phyloP scores from a whole-genome alignment of 73 alveolate genomes.

The Stentor coeruleus region DNA sequence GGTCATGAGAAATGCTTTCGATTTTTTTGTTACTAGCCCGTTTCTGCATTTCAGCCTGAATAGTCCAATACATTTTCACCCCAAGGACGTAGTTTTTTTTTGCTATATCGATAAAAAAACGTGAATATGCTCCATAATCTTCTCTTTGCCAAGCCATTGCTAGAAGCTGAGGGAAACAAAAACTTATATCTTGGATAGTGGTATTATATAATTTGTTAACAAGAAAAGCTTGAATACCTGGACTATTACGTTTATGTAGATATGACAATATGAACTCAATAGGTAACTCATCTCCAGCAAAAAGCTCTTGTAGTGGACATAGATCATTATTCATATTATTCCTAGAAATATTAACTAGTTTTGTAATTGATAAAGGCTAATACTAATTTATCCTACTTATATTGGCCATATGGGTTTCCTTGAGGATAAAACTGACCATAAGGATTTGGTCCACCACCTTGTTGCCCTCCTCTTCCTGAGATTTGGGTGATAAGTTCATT shows the following conservation, averaged over 20 bases:
- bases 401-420: constrained; percentile 7
- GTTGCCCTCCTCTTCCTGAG: background rate
- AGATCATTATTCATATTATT: background rate
- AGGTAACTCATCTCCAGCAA: constrained; percentile 47
- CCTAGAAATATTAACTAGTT: too few relatives aligned
- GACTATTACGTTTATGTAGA: constrained; percentile 24
- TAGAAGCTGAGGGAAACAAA: constrained; percentile 25
- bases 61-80: background rate
- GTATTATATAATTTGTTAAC: background rate
- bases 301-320: constrained; percentile 16
- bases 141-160: background rate
- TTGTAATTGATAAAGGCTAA: too few relatives aligned
- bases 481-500: constrained; percentile 7
- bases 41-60: background rate
- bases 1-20: background rate
- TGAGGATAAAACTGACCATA: background rate
- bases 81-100: background rate
- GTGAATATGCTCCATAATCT: background rate
- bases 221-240: constrained; percentile 34
- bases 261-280: constrained; percentile 49
- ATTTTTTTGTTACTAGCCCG: background rate
- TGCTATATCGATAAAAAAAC: background rate
- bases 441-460: background rate
- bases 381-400: too few relatives aligned
- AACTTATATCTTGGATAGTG: constrained; percentile 1